phyloP scores from a whole-genome alignment of 2,329 filamentous ascomycete genomes.

The Aspergillus terreus region DNA sequence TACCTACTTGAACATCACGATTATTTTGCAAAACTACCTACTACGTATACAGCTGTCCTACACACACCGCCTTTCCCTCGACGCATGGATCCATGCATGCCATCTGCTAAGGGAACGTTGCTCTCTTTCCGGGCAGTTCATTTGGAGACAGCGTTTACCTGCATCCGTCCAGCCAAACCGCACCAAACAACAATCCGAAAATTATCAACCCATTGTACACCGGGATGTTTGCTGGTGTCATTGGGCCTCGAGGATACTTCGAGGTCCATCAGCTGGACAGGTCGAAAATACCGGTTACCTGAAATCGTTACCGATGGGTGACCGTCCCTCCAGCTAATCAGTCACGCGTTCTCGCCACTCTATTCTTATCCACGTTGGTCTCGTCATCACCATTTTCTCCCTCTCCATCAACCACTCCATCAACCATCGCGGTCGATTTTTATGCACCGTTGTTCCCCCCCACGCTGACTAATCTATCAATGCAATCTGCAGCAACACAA shows the following conservation, averaged over 20 bases:
- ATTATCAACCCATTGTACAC: neutral
- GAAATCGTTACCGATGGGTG: too few relatives aligned
- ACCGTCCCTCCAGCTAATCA: neutral
- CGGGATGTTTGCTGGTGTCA: too few relatives aligned
- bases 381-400: neutral
- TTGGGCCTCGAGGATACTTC: neutral
- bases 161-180: slow-evolving; percentile 4
- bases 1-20: too few relatives aligned
- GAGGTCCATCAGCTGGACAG: slow-evolving; percentile 21
- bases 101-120: neutral
- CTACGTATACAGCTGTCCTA: too few relatives aligned
- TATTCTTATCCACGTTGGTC: slow-evolving; percentile 4
- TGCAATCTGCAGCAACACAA: neutral
- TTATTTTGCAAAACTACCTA: too few relatives aligned
- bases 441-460: neutral
- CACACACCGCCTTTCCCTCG: slow-evolving; percentile 14
- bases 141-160: neutral
- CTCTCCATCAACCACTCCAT: neutral
- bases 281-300: slow-evolving; percentile 8
- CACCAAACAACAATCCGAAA: neutral
- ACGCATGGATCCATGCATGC: slow-evolving; percentile 6
- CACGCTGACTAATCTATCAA: neutral
- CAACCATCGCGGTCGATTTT: neutral
- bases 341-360: slow-evolving; percentile 9
- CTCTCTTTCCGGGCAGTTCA: neutral